Conservation (phyloP, 2,329 filamentous ascomycete genomes). For the Rosellinia necatrix region DNA sequence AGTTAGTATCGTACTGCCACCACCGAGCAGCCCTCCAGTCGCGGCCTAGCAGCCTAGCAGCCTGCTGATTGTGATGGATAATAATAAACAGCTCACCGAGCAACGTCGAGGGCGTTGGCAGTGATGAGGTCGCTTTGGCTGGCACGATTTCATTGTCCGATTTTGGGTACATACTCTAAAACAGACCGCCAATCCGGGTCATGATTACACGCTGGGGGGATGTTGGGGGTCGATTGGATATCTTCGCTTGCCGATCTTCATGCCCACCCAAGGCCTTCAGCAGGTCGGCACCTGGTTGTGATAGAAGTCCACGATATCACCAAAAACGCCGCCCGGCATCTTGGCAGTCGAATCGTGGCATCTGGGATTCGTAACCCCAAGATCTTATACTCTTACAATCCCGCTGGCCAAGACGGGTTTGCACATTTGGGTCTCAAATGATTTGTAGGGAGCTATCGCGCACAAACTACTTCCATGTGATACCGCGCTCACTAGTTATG, state of each 20-base stretch:
- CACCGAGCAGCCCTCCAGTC: no score
- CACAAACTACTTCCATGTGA: no score
- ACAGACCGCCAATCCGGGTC: constrained; percentile 1
- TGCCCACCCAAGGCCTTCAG: constrained; percentile 12
- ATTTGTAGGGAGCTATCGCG: neutral
- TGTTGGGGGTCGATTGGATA: no score
- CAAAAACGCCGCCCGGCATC: constrained; percentile 9
- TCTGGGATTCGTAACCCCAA: neutral
- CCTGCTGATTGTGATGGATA: neutral
- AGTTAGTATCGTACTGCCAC: neutral
- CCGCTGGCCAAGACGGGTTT: constrained; percentile 4
- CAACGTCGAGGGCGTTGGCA: neutral
- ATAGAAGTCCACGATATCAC: constrained; percentile 6
- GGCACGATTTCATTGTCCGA: no score
- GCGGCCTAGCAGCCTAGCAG: neutral
- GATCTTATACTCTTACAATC: neutral
- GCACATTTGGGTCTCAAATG: neutral
- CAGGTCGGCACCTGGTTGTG: constrained; percentile 4
- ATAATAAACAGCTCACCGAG: neutral
- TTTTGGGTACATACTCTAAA: no score
- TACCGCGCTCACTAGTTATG: no score
- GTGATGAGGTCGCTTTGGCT: neutral
- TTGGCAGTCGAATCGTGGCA: constrained; percentile 18
- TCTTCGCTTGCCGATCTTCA: constrained; percentile 5
- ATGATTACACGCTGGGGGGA: constrained; percentile 4